A percentile compares a stretch with the other conserved stretches of the same genome.
phyloP scores from a whole-genome alignment of 345 rosid genomes.

The Pistacia integerrima region DNA sequence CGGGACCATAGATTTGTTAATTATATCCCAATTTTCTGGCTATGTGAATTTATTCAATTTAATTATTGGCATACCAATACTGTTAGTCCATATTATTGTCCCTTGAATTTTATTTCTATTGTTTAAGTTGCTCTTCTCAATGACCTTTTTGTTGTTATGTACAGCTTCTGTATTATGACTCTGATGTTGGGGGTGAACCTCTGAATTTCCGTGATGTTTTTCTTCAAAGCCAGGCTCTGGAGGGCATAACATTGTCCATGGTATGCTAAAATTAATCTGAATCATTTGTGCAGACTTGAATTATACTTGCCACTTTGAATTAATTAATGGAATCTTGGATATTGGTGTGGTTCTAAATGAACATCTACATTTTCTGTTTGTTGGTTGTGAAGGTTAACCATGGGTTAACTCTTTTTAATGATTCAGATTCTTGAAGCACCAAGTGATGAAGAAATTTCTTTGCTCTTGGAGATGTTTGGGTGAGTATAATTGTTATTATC shows the following conservation, averaged over 20 bases:
- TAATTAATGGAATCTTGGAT: neutral
- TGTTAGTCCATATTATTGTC: neutral
- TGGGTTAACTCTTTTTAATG: constrained; percentile 27
- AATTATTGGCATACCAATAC: neutral
- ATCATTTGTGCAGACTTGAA: neutral
- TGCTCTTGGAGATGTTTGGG: constrained; percentile 86
- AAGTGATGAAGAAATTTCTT: constrained; percentile 82
- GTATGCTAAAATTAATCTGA: constrained; percentile 40
- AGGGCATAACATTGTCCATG: constrained; percentile 83
- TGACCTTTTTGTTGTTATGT: constrained; percentile 14
- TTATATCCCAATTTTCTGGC: neutral
- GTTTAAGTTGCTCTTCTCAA: neutral
- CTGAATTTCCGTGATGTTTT: constrained; percentile 89
- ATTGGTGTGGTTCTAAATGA: neutral
- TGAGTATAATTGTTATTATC: constrained; percentile 35
- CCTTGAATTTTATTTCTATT: neutral
- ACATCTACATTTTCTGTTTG: constrained; percentile 18
- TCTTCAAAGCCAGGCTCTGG: constrained; percentile 95
- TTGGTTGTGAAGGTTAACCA: constrained; percentile 23
- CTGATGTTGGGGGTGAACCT: constrained; percentile 79
- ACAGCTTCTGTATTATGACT: constrained; percentile 85
- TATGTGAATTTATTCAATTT: neutral
- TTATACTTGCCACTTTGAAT: neutral
- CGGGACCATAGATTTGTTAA: neutral
- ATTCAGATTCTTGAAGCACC: constrained; percentile 96